phyloP scores from a whole-genome alignment of 257 asterid species.

The Cruciata laevipes region DNA sequence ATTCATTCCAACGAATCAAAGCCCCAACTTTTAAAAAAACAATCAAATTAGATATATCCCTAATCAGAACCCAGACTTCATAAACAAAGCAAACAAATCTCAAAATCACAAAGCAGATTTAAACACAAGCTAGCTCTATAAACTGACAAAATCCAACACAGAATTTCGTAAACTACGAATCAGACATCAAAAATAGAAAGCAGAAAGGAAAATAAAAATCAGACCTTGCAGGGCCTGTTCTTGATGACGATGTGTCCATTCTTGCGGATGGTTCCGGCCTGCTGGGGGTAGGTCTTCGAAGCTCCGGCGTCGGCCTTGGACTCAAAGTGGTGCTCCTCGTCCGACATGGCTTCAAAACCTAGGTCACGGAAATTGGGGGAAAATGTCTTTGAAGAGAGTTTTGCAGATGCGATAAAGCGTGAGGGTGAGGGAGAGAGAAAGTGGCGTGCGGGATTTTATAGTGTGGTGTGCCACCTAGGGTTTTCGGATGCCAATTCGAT shows the following conservation, averaged over 20 bases:
- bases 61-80: not conserved
- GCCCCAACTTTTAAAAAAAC: not conserved
- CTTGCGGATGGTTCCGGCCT: slow-evolving; percentile 41
- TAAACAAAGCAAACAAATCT: not conserved
- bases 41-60: not conserved
- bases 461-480: slow-evolving; percentile 12
- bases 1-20: not conserved
- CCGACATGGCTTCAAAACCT: slow-evolving; percentile 27
- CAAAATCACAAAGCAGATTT: not conserved
- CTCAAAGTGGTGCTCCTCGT: slow-evolving; percentile 42
- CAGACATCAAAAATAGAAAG: not conserved
- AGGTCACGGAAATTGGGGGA: not conserved
- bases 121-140: not conserved
- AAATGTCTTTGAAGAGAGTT: not conserved
- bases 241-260: slow-evolving; percentile 35
- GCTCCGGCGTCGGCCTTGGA: slow-evolving; percentile 45
- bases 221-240: slow-evolving; percentile 37
- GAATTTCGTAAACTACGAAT: not conserved
- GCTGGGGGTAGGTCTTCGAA: slow-evolving; percentile 40
- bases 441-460: slow-evolving; percentile 3
- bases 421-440: slow-evolving; percentile 5
- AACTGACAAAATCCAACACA: not conserved
- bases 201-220: not conserved
- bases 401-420: not conserved
- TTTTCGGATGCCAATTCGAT: slow-evolving; percentile 7